Evolutionary conservation across 2,329 filamentous ascomycete species (phyloP).

Genomic region (Aspergillus caelatus): DNA sequence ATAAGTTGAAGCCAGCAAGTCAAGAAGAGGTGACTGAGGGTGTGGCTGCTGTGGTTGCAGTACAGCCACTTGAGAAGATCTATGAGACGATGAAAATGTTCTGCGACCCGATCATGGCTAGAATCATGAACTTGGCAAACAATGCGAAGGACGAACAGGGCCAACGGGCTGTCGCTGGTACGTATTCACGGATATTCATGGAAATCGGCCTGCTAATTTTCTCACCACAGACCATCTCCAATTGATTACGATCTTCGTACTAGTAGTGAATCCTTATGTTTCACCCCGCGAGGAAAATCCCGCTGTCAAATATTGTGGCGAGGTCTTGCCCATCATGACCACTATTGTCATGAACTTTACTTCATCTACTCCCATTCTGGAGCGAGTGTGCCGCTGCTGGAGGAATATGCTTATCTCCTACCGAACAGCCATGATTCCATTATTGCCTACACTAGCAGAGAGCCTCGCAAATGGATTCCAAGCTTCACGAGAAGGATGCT

Average conservation of each 20-base stretch:
- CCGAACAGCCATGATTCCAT: conserved; percentile 80
- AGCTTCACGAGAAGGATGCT: conserved; percentile 86
- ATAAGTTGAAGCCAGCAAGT: conserved; percentile 80
- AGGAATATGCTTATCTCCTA: conserved; percentile 97
- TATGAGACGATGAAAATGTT: conserved; percentile 88
- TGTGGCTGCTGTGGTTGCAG: conserved; percentile 86
- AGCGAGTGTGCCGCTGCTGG: conserved; percentile 94
- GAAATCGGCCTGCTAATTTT: conserved; percentile 15
- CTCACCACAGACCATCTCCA: conserved; percentile 74
- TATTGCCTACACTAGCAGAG: conserved; percentile 83
- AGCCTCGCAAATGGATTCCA: conserved; percentile 86
- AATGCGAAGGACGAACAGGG: conserved; percentile 78
- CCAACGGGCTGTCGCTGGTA: conserved; percentile 83
- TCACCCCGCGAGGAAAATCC: conserved; percentile 76
- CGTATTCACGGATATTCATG: conserved; percentile 4
- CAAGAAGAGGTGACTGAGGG: conserved; percentile 97
- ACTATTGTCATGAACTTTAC: conserved; percentile 88
- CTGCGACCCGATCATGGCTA: conserved; percentile 84
- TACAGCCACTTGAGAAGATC: conserved; percentile 76
- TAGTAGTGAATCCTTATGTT: conserved; percentile 74
- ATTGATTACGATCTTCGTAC: conserved; percentile 86
- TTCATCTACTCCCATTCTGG: conserved; percentile 82
- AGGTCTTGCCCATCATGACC: conserved; percentile 85
- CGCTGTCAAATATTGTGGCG: conserved; percentile 93
- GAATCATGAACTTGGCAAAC: conserved; percentile 85